Evolutionary conservation across 2,329 filamentous ascomycete genomes (phyloP), one percentile per base, ranked within the genome.

Genomic region (Hortaea werneckii): DNA sequence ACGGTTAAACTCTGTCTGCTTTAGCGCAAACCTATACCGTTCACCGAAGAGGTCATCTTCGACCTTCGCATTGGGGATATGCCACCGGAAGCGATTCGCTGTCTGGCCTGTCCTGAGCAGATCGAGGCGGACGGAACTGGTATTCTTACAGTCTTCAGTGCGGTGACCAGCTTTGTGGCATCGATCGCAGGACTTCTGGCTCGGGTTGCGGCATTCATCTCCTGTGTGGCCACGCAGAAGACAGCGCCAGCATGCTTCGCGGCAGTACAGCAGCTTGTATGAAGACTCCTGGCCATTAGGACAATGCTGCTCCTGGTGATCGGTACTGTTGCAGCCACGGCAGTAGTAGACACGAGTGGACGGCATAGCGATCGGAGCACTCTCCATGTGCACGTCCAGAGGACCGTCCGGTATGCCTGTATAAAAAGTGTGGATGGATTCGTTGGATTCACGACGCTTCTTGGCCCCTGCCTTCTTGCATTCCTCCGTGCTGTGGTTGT

Each of bases 121-220:
- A 20, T 20, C 20, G 2, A 20, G 20, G 4, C 20, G 20, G 20
- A 20, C 20, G 20, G 20, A 20, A 20, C 20, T 20, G 20, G 32
- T 35, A 12, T 35, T 12, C n/a, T 35, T 35, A 12, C 32, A 35
- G 4, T 10, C 9, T 12, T 9, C 32, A 35, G 40, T 42, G 11
- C 11, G 11, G 12, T 42, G 40, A 2, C 40, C 40, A 12, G 9
- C 26, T 6, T 32, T 32, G 13, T 32, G 40, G 28, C 40, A 42
- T 29, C 34, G 29, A 13, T 32, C 28, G 29, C 40, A 42, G 40
- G 30, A 29, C 27, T 12, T 20, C 11, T 28, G 13, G 28, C 4
- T 20, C 6, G 42, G 42, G 34, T 44, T 44, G 28, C 27, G 27
- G 42, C 42, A 44, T 27, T 40, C 42, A 11, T 44, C 42, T 4